Conservation (phyloP, 306 rosid genomes). For the Nissolia schottii region DNA sequence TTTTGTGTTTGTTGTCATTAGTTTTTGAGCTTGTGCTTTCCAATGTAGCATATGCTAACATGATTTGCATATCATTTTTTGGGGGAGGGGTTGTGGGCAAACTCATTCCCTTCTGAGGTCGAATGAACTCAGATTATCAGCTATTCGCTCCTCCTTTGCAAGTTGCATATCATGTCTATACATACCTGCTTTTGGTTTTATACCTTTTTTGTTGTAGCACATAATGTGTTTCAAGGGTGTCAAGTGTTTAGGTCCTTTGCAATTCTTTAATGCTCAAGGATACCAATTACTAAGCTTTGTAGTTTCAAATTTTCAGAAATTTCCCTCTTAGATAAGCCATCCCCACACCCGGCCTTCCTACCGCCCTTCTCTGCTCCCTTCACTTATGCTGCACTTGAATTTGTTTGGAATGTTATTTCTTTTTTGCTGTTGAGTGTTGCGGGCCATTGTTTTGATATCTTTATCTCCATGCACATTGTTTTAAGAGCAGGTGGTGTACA, state of each 20-base stretch:
- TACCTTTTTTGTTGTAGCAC: background rate
- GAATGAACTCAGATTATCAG: background rate
- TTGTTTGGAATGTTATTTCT: background rate
- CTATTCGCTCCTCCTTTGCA: background rate
- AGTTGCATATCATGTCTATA: conserved; percentile 7
- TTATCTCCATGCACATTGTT: background rate
- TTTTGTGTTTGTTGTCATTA: background rate
- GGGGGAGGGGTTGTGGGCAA: background rate
- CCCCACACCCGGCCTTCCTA: background rate
- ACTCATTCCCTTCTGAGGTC: background rate
- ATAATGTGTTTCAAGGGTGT: background rate
- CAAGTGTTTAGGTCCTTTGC: conserved; percentile 3
- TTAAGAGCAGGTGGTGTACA: background rate
- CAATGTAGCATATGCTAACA: background rate
- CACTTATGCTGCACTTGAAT: conserved; percentile 9
- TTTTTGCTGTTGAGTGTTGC: background rate
- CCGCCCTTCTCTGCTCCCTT: background rate
- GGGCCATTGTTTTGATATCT: background rate
- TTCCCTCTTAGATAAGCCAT: background rate
- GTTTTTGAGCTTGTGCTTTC: conserved; percentile 9
- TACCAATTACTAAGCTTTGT: background rate
- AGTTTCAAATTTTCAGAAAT: background rate
- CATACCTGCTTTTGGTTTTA: background rate
- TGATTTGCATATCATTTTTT: background rate
- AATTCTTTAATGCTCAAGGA: conserved; percentile 1